Evolutionary conservation across 768 basidiomycete species (phyloP), one percentile per base, ranked within the genome.

Genomic region (Pholiota molesta): DNA sequence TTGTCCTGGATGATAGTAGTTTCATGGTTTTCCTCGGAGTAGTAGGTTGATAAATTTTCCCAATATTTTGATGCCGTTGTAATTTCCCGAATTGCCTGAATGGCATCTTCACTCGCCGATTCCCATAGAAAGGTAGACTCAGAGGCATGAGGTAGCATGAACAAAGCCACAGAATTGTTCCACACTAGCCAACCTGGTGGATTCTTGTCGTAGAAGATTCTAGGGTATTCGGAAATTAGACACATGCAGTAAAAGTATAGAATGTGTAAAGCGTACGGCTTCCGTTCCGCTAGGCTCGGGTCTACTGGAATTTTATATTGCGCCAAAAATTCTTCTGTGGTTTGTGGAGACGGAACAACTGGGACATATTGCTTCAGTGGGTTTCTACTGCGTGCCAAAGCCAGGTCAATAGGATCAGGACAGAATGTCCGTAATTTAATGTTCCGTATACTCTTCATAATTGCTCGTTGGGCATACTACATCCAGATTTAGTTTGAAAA

Each of bases 391-490:
- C 81, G 81, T 65, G 83, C 84, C 5, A 91, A 73, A 10, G 85
- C 83, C 17, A 95, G 75, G 62, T 89, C 87, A 39, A 79, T 76
- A 33, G 85, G 79, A 13, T 79, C 77, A 0, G 71, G 74, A 62
- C 86, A 86, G 53, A 86, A 83, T 1, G 93, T 90, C 47, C 93
- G 84, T n/a, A 96, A 69, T 74, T 95, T 95, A 75, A 95, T 80
- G 71, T 87, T 86, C 57, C 90, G 86, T 7, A 89, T 78, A 29
- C 85, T 81, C 72, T 94, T 94, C 81, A 92, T 90, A 13, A 92
- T 74, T 1, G 89, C 90, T 62, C 90, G 82, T 71, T 88, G 87
- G 3, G 86, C 81, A 77, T 89, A 89, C 89, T 91, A 45, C 52
- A 14, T 5, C 53, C 57, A 44, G 28, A 26, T 67, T 37, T 66